These are phyloP conservation scores for Camellia oleifera DNA, from an alignment of 179 eudicot genomes.

Conservation along the genomic window DNA sequence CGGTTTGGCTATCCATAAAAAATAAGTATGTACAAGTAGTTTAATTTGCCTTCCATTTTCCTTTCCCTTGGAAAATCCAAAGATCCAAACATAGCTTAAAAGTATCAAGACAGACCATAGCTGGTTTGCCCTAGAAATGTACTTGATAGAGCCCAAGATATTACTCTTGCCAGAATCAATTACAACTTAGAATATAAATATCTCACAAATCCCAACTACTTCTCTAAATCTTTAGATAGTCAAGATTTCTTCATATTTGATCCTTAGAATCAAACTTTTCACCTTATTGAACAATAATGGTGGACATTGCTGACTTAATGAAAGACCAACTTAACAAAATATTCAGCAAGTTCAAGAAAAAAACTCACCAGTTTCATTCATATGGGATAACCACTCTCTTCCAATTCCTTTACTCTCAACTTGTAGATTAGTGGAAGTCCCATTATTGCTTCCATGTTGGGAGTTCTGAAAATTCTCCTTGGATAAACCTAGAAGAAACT, in stretches of 20 bases:
- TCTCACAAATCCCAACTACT: background rate
- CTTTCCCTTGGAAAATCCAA: no score
- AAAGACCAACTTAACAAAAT: background rate
- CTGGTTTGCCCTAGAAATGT: background rate
- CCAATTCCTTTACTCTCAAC: slow-evolving; percentile 32
- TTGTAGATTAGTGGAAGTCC: slow-evolving; percentile 26
- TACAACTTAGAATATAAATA: background rate
- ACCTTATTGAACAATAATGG: background rate
- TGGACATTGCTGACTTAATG: background rate
- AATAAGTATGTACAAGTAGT: no score
- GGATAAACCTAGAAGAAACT: slow-evolving; percentile 33
- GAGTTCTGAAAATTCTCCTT: slow-evolving; percentile 37
- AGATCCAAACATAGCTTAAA: no score
- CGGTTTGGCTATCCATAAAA: no score
- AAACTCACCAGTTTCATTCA: slow-evolving; percentile 59
- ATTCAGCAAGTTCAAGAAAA: background rate
- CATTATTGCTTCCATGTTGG: slow-evolving; percentile 30
- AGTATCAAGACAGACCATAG: no score
- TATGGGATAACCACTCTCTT: slow-evolving; percentile 38
- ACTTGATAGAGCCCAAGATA: background rate
- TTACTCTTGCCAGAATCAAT: background rate
- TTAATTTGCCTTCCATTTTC: no score
- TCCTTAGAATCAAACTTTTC: background rate
- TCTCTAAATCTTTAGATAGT: background rate
- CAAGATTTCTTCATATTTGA: background rate